A percentile compares a stretch with the other conserved stretches of the same genome.
Evolutionary conservation across 805 yeast genomes (phyloP).

Genomic region (Scheffersomyces coipomensis): DNA sequence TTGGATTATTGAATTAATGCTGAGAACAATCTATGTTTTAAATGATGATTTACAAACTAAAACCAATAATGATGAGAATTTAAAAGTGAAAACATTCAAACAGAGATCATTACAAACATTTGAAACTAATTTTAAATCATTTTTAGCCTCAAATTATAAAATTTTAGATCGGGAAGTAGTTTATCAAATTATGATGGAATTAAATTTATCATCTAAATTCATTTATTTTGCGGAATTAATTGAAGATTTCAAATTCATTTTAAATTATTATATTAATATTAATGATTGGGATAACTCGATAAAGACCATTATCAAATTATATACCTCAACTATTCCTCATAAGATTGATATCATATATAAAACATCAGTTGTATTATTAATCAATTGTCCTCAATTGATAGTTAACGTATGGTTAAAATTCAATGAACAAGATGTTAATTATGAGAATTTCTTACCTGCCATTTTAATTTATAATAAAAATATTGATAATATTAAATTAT

Average conservation of each 20-base stretch:
- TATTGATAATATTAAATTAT: slow-evolving; percentile 30
- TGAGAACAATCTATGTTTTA: slow-evolving; percentile 44
- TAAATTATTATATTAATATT: slow-evolving; percentile 64
- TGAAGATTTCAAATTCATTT: slow-evolving; percentile 66
- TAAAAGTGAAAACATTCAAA: neutral
- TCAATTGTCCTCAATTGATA: slow-evolving; percentile 67
- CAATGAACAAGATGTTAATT: slow-evolving; percentile 41
- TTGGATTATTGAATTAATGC: slow-evolving; percentile 63
- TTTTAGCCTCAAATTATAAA: slow-evolving; percentile 48
- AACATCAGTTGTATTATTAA: slow-evolving; percentile 65
- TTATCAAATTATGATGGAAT: slow-evolving; percentile 67
- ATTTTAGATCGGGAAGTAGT: slow-evolving; percentile 64
- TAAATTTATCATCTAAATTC: slow-evolving; percentile 63
- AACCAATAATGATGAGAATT: neutral
- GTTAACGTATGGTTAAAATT: slow-evolving; percentile 77
- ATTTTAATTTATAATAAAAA: slow-evolving; percentile 64
- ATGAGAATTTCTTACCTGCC: slow-evolving; percentile 71
- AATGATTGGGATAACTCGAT: slow-evolving; percentile 77
- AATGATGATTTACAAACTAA: slow-evolving; percentile 27
- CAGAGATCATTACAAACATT: slow-evolving; percentile 2
- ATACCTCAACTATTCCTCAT: slow-evolving; percentile 42
- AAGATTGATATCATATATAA: slow-evolving; percentile 49
- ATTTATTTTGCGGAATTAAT: slow-evolving; percentile 66
- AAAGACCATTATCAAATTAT: slow-evolving; percentile 50
- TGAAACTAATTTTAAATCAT: slow-evolving; percentile 36